Percentiles rank a stretch among this genome's conserved stretches.
phyloP scores from a whole-genome alignment of 345 rosid species.

The Gossypium sturtianum region DNA sequence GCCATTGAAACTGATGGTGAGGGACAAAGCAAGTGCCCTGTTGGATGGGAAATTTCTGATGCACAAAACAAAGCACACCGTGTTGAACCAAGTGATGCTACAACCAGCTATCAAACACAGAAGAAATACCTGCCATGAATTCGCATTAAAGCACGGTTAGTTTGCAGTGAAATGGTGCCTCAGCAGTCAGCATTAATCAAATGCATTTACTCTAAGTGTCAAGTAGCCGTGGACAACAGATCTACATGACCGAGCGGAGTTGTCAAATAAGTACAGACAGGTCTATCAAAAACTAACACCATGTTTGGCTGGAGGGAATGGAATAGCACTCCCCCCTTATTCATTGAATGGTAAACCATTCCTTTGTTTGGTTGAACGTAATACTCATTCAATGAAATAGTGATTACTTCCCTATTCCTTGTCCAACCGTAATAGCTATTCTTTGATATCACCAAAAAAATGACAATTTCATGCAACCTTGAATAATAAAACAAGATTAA shows the following conservation, averaged over 20 bases:
- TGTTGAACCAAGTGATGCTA: slow-evolving; percentile 89
- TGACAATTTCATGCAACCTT: no score
- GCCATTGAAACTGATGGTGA: slow-evolving; percentile 69
- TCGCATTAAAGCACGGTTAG: neutral
- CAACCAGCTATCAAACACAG: slow-evolving; percentile 70
- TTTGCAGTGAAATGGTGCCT: neutral
- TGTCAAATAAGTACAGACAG: neutral
- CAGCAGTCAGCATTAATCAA: neutral
- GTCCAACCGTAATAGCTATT: no score
- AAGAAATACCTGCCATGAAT: slow-evolving; percentile 53
- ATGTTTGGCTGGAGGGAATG: no score
- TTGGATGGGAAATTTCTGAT: slow-evolving; percentile 57
- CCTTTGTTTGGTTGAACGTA: no score
- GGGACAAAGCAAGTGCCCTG: slow-evolving; percentile 63
- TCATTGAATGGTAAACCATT: no score
- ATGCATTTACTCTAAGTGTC: neutral
- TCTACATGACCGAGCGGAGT: neutral
- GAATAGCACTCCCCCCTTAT: no score
- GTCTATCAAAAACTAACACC: neutral
- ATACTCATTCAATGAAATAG: no score
- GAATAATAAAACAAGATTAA: no score
- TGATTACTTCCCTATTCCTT: no score
- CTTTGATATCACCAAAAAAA: no score
- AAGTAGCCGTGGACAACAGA: neutral
- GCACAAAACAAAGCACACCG: slow-evolving; percentile 72